Percentiles rank a stretch among this genome's conserved stretches.
Evolutionary conservation across 352 stramenopile genomes (phyloP).

Genomic region (Phytophthora nicotianae): DNA sequence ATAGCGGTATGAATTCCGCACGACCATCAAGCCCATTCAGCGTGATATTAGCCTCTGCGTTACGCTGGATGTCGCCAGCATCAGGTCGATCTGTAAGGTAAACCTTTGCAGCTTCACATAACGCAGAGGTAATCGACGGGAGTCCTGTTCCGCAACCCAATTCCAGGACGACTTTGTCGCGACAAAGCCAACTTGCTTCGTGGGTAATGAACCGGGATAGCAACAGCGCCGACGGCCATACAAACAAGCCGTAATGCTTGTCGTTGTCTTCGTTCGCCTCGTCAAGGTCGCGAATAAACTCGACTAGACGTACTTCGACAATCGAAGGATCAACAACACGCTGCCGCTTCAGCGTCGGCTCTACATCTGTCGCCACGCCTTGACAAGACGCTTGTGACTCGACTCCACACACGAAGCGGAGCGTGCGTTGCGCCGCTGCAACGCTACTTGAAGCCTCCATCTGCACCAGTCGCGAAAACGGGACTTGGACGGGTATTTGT

Average conservation of each 20-base stretch:
- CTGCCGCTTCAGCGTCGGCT: constrained; percentile 26
- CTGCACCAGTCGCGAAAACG: constrained; percentile 24
- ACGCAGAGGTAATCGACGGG: constrained; percentile 59
- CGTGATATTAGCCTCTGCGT: constrained; percentile 56
- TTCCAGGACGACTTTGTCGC: constrained; percentile 57
- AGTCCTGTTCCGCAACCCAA: constrained; percentile 72
- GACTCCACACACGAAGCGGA: constrained; percentile 22
- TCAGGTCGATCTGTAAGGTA: constrained; percentile 62
- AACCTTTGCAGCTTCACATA: constrained; percentile 48
- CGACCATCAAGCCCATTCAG: constrained; percentile 45
- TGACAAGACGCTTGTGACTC: neutral
- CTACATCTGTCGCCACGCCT: neutral
- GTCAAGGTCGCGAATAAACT: constrained; percentile 57
- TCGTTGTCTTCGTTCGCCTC: constrained; percentile 43
- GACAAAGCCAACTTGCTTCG: constrained; percentile 32
- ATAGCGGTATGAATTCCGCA: constrained; percentile 48
- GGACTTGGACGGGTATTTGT: constrained; percentile 12
- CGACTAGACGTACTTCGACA: constrained; percentile 52
- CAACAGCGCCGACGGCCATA: constrained; percentile 65
- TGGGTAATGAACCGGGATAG: constrained; percentile 57
- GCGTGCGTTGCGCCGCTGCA: constrained; percentile 19
- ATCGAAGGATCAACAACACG: constrained; percentile 12
- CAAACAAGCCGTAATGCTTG: constrained; percentile 69
- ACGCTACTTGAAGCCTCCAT: constrained; percentile 13
- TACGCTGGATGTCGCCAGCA: constrained; percentile 49